Conservation (phyloP, 1,139 yeast genomes). For the Magnusiomyces suaveolens region DNA sequence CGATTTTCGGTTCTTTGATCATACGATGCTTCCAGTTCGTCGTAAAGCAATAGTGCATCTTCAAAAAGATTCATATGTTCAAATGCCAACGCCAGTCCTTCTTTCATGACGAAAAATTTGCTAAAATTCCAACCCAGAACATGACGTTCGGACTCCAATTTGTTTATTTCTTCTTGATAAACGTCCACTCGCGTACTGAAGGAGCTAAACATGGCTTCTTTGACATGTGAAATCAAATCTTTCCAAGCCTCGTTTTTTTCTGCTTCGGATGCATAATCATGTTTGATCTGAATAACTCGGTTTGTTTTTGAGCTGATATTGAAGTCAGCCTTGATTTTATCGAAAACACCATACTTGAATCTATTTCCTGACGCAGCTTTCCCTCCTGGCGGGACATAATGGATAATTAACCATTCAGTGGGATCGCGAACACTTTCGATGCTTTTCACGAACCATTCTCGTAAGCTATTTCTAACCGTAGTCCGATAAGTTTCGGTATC, state of each 20-base stretch:
- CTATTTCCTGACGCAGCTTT: slow-evolving; percentile 34
- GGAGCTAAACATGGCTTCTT: slow-evolving; percentile 45
- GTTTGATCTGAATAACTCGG: slow-evolving; percentile 31
- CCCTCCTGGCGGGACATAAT: slow-evolving; percentile 41
- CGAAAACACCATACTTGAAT: slow-evolving; percentile 49
- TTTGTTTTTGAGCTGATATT: slow-evolving; percentile 34
- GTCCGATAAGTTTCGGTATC: slow-evolving; percentile 65
- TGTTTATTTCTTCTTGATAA: slow-evolving; percentile 34
- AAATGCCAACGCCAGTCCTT: slow-evolving; percentile 39
- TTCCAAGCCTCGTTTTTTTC: slow-evolving; percentile 42
- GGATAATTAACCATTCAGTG: slow-evolving; percentile 58
- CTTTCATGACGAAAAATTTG: slow-evolving; percentile 37
- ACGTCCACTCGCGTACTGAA: slow-evolving; percentile 43
- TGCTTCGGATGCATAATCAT: slow-evolving; percentile 33
- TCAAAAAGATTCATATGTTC: slow-evolving; percentile 47
- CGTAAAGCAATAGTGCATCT: slow-evolving; percentile 46
- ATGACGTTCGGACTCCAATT: slow-evolving; percentile 28
- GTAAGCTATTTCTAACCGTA: slow-evolving; percentile 64
- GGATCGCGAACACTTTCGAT: slow-evolving; percentile 40
- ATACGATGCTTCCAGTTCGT: slow-evolving; percentile 32
- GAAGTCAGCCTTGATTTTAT: slow-evolving; percentile 61
- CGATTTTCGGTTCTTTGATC: slow-evolving; percentile 20
- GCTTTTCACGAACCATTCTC: slow-evolving; percentile 62
- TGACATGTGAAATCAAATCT: slow-evolving; percentile 39
- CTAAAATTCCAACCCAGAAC: slow-evolving; percentile 39